A percentile compares a stretch with the other conserved stretches of the same genome.
phyloP scores from a whole-genome alignment of 1,284 basidiomycete species.

The Apiotrichum laibachii region DNA sequence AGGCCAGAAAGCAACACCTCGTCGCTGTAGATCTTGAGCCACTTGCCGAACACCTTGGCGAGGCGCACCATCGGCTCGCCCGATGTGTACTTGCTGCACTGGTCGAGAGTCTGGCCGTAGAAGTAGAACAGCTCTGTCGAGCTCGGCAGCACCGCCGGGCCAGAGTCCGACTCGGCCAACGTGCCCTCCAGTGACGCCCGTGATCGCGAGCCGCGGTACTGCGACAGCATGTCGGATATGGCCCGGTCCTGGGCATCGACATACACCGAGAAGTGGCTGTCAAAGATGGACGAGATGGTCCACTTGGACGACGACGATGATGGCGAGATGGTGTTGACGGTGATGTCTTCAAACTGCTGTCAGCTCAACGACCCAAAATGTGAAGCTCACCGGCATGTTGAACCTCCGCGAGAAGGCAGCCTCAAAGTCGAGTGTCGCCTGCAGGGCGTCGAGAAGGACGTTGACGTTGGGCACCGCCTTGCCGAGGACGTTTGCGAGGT shows the following conservation, averaged over 20 bases:
- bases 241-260: slow-evolving; percentile 90
- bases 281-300: slow-evolving; percentile 81
- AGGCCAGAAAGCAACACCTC: slow-evolving; percentile 73
- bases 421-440: slow-evolving; percentile 84
- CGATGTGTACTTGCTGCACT: slow-evolving; percentile 76
- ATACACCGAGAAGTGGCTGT: slow-evolving; percentile 86
- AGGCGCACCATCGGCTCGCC: slow-evolving; percentile 77
- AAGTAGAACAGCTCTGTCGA: slow-evolving; percentile 97
- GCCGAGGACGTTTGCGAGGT: slow-evolving; percentile 53
- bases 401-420: slow-evolving; percentile 72
- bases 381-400: slow-evolving; percentile 66
- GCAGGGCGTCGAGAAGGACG: slow-evolving; percentile 75
- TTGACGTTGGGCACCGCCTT: slow-evolving; percentile 64
- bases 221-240: slow-evolving; percentile 59
- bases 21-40: slow-evolving; percentile 91
- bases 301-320: slow-evolving; percentile 48
- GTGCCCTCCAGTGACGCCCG: slow-evolving; percentile 68
- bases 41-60: slow-evolving; percentile 79
- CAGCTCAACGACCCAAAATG: too few species aligned
- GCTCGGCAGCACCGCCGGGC: slow-evolving; percentile 75
- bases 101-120: slow-evolving; percentile 91
- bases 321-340: slow-evolving; percentile 22
- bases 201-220: slow-evolving; percentile 65
- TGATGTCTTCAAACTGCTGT: slow-evolving; percentile 50
- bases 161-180: slow-evolving; percentile 55